Percentiles rank a stretch among this genome's conserved stretches.
These are phyloP conservation scores for Hypoxylon sp. DNA, from an alignment of 2,329 filamentous ascomycete species.

Conservation along the genomic window DNA sequence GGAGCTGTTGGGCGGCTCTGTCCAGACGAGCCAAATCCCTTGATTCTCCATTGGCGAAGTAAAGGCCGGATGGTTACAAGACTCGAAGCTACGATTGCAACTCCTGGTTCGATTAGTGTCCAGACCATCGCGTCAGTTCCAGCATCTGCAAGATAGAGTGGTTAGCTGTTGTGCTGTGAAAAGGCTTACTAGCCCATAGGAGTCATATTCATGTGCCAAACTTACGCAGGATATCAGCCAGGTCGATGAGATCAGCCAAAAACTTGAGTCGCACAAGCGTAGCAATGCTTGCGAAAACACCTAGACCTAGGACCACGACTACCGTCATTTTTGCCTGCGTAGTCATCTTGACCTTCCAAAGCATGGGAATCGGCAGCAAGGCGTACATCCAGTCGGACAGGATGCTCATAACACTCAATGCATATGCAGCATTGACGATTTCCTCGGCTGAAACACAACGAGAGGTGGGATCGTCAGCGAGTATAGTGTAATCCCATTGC, in stretches of 20 bases:
- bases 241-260: constrained; percentile 54
- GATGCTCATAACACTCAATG: constrained; percentile 61
- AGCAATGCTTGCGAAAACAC: constrained; percentile 63
- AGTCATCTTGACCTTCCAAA: constrained; percentile 64
- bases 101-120: constrained; percentile 65
- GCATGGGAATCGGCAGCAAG: constrained; percentile 61
- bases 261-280: constrained; percentile 62
- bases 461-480: constrained; percentile 43
- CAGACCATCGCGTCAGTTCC: constrained; percentile 63
- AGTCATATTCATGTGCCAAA: constrained; percentile 8
- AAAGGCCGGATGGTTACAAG: constrained; percentile 64
- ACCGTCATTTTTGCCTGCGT: constrained; percentile 61
- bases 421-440: constrained; percentile 59
- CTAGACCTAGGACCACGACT: constrained; percentile 58
- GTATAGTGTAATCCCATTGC: constrained; percentile 63
- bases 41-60: constrained; percentile 57
- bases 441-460: constrained; percentile 55
- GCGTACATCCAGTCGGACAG: constrained; percentile 65
- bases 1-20: constrained; percentile 45
- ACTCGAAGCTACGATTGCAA: constrained; percentile 63
- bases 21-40: constrained; percentile 56
- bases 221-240: constrained; percentile 60
- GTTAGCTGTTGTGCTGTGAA: too few relatives aligned
- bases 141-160: constrained; percentile 48
- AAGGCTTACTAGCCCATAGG: too few relatives aligned